Conservation (phyloP, 148 eudicot genomes). For the Linanthus parryae region DNA sequence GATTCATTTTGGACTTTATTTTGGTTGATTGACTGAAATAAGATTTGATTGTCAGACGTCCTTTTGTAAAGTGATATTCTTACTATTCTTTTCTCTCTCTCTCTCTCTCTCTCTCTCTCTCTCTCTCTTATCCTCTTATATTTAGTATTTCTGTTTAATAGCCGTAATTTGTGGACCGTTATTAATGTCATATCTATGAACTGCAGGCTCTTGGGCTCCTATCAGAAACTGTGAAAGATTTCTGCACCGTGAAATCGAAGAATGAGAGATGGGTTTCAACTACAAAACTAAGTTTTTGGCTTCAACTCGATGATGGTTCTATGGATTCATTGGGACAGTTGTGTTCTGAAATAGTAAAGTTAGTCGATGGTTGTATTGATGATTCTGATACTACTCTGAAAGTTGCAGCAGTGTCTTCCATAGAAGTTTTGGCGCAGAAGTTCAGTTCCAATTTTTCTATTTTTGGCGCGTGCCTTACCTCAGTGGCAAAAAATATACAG, state of each 20-base stretch:
- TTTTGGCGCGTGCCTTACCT: slow-evolving; percentile 55
- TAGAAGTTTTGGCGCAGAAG: slow-evolving; percentile 60
- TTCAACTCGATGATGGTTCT: slow-evolving; percentile 45
- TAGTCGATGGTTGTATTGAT: slow-evolving; percentile 43
- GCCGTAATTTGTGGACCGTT: no score
- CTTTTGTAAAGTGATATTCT: no score
- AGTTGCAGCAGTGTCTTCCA: slow-evolving; percentile 58
- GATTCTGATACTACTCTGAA: slow-evolving; percentile 36
- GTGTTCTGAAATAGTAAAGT: slow-evolving; percentile 53
- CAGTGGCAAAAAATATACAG: slow-evolving; percentile 43
- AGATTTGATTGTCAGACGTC: no score
- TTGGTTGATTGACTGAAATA: no score
- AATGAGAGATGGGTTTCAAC: slow-evolving; percentile 28
- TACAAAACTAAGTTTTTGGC: slow-evolving; percentile 43
- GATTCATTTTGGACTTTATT: no score
- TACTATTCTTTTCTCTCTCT: no score
- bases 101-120: background rate
- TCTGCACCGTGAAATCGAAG: slow-evolving; percentile 22
- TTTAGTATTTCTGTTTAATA: no score
- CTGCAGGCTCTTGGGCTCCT: slow-evolving; percentile 76
- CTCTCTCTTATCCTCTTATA: background rate
- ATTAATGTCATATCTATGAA: no score
- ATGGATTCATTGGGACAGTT: slow-evolving; percentile 45
- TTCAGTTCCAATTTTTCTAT: slow-evolving; percentile 52
- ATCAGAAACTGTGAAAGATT: slow-evolving; percentile 59